Evolutionary conservation across 2,329 filamentous ascomycete species (phyloP).

Genomic region (Ophiostoma tasmaniense): DNA sequence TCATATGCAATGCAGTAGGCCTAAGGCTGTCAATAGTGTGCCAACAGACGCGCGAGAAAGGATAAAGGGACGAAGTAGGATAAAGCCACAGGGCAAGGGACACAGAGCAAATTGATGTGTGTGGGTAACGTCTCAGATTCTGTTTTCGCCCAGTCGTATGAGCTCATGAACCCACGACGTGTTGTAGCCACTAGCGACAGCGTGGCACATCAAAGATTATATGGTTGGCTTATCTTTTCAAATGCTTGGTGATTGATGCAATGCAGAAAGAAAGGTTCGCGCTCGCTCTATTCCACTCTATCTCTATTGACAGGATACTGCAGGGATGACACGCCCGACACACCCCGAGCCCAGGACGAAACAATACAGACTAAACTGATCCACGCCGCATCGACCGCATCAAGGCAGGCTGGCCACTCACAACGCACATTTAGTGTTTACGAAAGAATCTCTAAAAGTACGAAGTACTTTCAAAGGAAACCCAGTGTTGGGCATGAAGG

Average conservation of each 20-base stretch:
- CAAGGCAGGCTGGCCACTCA: background rate
- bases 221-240: background rate
- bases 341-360: background rate
- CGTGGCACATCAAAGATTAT: no score
- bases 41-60: background rate
- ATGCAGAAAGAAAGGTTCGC: background rate
- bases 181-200: background rate
- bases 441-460: background rate
- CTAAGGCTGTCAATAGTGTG: background rate
- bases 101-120: background rate
- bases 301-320: background rate
- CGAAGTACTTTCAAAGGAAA: background rate
- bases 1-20: background rate
- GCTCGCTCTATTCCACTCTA: background rate
- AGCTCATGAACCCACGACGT: conserved; percentile 15
- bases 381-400: background rate
- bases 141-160: conserved; percentile 10
- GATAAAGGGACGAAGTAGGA: background rate
- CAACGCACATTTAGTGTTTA: background rate
- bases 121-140: background rate
- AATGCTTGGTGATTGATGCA: background rate
- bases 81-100: background rate
- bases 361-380: background rate
- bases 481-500: conserved; percentile 1
- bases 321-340: no score